Evolutionary conservation across 495 filamentous ascomycete species (phyloP).

Genomic region (Parathielavia appendiculata): DNA sequence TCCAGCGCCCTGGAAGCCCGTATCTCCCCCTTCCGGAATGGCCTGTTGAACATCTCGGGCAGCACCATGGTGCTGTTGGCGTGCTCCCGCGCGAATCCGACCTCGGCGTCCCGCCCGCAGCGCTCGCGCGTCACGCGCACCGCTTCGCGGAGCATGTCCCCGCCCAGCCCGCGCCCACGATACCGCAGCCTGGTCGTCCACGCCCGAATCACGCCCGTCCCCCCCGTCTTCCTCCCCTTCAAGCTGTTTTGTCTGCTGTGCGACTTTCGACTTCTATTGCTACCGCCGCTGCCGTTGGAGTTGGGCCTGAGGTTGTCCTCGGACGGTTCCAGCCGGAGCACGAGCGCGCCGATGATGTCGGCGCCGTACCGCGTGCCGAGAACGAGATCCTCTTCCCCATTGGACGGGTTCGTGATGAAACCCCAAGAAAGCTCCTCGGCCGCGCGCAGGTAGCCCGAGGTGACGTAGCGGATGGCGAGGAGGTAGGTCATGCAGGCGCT

Average conservation of each 20-base stretch:
- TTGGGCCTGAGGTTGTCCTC: not conserved
- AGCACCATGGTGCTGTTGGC: conserved; percentile 60
- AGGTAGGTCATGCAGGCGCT: conserved; percentile 40
- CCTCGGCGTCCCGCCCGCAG: conserved; percentile 51
- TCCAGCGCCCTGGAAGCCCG: conserved; percentile 49
- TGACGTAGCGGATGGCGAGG: conserved; percentile 38
- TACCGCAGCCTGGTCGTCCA: conserved; percentile 70
- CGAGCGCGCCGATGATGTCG: conserved; percentile 40
- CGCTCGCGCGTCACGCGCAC: conserved; percentile 53
- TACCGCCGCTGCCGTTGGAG: conserved; percentile 23
- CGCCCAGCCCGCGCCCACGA: conserved; percentile 62
- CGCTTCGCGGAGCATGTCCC: conserved; percentile 61
- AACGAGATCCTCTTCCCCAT: conserved; percentile 38
- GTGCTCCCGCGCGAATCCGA: conserved; percentile 64
- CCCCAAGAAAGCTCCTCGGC: conserved; percentile 38
- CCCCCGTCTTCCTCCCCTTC: conserved; percentile 32
- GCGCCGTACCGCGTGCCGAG: conserved; percentile 39
- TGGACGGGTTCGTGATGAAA: conserved; percentile 29
- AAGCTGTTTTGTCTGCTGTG: conserved; percentile 15
- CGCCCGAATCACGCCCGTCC: conserved; percentile 57
- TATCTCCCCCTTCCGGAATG: conserved; percentile 53
- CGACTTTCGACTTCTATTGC: not conserved
- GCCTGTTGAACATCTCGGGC: conserved; percentile 54
- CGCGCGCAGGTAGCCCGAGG: conserved; percentile 36
- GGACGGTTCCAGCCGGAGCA: conserved; percentile 38